A percentile compares a stretch with the other conserved stretches of the same genome.
Conservation (phyloP, 139 green algal genomes). For the Chlorella sp. region DNA sequence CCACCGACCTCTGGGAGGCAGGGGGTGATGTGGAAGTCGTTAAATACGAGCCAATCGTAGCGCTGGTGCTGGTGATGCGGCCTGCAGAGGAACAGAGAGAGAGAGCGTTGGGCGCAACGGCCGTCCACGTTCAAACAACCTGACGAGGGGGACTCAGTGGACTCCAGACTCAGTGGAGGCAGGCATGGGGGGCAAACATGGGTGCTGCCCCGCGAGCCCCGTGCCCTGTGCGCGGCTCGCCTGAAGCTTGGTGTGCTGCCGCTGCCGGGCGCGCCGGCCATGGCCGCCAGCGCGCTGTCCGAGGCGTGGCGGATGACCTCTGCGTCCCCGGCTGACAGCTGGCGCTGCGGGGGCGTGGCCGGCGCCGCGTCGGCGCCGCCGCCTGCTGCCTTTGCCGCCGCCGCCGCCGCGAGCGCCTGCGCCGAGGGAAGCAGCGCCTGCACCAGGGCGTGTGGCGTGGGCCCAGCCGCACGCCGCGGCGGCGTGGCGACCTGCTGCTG, state of each 20-base stretch:
- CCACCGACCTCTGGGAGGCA: slow-evolving; percentile 51
- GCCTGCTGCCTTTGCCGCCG: not conserved
- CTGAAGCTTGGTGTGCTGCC: slow-evolving; percentile 10
- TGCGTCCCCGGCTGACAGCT: slow-evolving; percentile 1
- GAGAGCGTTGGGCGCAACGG: not conserved
- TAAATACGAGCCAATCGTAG: slow-evolving; percentile 85
- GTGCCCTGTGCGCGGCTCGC: too few species aligned
- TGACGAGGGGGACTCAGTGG: too few species aligned
- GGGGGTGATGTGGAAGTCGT: slow-evolving; percentile 80
- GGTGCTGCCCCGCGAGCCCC: too few species aligned
- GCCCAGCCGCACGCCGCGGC: too few species aligned
- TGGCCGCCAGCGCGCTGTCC: not conserved
- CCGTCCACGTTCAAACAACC: too few species aligned
- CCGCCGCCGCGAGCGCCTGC: not conserved
- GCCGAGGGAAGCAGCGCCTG: not conserved
- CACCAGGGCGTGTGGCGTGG: too few species aligned
- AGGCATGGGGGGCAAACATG: too few species aligned
- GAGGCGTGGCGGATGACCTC: slow-evolving; percentile 15
- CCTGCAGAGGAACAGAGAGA: not conserved
- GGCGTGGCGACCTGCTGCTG: too few species aligned
- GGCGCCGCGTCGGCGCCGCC: not conserved
- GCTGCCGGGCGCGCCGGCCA: not conserved
- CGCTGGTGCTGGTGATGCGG: too few species aligned
- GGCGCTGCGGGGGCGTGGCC: slow-evolving; percentile 1
- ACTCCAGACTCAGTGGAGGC: too few species aligned